Base-by-base conservation (phyloP, 176 grass and related monocot species). In the Guadua angustifolia region DNA sequence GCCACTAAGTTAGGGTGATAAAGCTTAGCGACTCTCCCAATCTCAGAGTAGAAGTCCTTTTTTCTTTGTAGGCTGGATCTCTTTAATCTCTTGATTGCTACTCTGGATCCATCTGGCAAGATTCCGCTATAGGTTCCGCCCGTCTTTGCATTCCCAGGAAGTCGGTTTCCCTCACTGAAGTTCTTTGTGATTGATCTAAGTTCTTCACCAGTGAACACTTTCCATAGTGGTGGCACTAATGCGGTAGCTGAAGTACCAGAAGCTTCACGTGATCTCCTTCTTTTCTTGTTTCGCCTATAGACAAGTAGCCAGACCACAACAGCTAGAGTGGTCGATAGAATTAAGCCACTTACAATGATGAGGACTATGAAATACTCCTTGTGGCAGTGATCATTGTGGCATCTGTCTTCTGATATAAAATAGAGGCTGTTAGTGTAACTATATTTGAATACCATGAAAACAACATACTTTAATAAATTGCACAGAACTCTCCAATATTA, bases 31-130 rank as follows among this genome's bases (percentile, higher is more conserved):
- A 99, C 96, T 90, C 93, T 93, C 50, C 93, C 88, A 64, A 99
- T 92, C 84, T 99, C 96, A 47, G 91, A 99, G 79, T 99, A 99
- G 86, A 99, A 99, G 75, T 99, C 93, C 14, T 90, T 99, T 69
- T 99, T 99, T 77, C 93, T 99, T 76, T 95, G 96, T 46, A 99
- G 80, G 87, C 80, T 99, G 29, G 93, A 95, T 80, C 91, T 93
- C 74, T 99, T 99, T 46, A 99, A 71, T 66, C 93, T 99, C 83
- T 95, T 99, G 47, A 99, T 88, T 79, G 93, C 96, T 40, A 99
- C 88, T 85, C 79, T 93, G 5, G 93, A 94, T 49, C 91, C 96
- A 78, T 99, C 96, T 79, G 87, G 89, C 83, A 95, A 86, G 63
- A 95, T 50, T 55, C 96, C 93, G 16, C 80, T 95, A 46, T 99